phyloP scores from a whole-genome alignment of 768 basidiomycete species.

The Trametes cinnabarina region DNA sequence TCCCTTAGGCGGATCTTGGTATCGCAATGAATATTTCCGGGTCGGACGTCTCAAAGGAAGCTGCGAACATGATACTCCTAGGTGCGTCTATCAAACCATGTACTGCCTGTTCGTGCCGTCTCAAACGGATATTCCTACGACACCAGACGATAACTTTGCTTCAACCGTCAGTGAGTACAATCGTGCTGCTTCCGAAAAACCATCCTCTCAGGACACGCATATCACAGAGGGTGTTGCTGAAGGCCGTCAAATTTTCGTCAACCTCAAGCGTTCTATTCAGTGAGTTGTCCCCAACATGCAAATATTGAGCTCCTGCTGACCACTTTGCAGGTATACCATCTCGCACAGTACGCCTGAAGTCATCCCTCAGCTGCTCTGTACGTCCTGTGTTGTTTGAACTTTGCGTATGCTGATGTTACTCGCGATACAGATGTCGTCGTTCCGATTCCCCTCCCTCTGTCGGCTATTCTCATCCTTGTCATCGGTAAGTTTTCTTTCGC shows the following conservation, averaged over 20 bases:
- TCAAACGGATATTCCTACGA: neutral
- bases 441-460: conserved; percentile 62
- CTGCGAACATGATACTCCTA: conserved; percentile 71
- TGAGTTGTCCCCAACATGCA: conserved; percentile 27
- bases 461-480: conserved; percentile 68
- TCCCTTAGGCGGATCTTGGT: conserved; percentile 55
- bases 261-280: conserved; percentile 71
- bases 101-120: too few species aligned
- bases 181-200: too few species aligned
- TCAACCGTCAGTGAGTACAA: conserved; percentile 60
- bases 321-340: conserved; percentile 58
- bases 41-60: conserved; percentile 72
- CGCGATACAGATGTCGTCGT: conserved; percentile 55
- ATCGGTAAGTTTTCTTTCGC: conserved; percentile 44
- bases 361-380: conserved; percentile 66
- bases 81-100: conserved; percentile 39
- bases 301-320: neutral
- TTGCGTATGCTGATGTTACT: neutral
- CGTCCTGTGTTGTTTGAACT: conserved; percentile 20
- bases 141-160: conserved; percentile 66
- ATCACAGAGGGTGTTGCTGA: conserved; percentile 60
- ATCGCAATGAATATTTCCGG: conserved; percentile 78
- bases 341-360: conserved; percentile 69
- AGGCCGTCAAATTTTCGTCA: conserved; percentile 67
- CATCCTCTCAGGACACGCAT: neutral